A percentile compares a stretch with the other conserved stretches of the same genome.
Conservation (phyloP, 306 rosid species). For the Sicyos edulis region DNA sequence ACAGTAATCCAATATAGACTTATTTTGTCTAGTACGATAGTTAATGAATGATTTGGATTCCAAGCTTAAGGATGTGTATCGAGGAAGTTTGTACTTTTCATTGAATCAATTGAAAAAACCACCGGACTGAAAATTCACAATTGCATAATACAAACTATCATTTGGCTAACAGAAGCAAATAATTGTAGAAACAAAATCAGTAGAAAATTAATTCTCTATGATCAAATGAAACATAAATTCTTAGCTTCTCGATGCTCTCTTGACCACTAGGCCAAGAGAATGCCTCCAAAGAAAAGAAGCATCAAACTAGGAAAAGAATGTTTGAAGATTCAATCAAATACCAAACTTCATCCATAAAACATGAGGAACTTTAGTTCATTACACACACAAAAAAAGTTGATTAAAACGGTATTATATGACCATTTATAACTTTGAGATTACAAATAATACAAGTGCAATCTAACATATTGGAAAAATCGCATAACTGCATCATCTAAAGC, state of each 20-base stretch:
- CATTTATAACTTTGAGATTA: background rate
- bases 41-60: background rate
- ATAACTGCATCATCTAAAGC: background rate
- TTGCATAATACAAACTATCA: background rate
- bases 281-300: background rate
- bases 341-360: background rate
- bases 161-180: background rate
- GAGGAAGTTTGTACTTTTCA: background rate
- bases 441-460: background rate
- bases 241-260: too few species aligned
- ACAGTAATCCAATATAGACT: background rate
- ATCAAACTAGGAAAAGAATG: background rate
- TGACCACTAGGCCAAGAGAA: too few species aligned
- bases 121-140: background rate
- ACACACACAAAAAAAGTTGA: background rate
- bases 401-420: background rate
- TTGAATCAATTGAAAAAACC: background rate
- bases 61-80: background rate
- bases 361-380: background rate
- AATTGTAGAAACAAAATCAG: too few species aligned
- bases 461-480: background rate
- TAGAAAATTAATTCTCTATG: too few species aligned
- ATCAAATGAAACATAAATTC: too few species aligned
- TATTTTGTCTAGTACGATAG: background rate
- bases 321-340: background rate